Evolutionary conservation across 2,329 filamentous ascomycete species (phyloP), one percentile per base, ranked within the genome.

Genomic region (Fusarium mexicanum): DNA sequence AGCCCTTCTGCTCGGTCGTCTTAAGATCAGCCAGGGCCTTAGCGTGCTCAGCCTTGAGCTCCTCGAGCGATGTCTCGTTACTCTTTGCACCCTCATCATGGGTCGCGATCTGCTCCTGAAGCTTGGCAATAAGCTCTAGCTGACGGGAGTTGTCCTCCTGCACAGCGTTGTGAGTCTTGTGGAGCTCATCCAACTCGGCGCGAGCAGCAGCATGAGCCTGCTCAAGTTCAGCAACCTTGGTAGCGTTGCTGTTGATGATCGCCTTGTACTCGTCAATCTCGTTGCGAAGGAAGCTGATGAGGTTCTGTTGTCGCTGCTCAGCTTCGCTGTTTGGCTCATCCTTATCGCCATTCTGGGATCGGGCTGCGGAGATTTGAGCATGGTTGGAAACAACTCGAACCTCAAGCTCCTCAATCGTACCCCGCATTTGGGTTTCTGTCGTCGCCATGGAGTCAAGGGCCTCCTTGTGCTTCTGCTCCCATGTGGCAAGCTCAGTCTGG

Each of bases 191-290:
- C 17, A 97, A 87, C 77, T 96, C 89, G 53, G 88, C 83, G 77
- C 91, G 89, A 58, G 93, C 89, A 33, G 88, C 87, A 38, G 88
- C 82, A 79, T 97, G 92, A 8, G 92, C 89, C 72, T 91, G 84
- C 81, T 98, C 94, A 20, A 98, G 87, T 73, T 93, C 89, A 7
- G 91, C 87, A 37, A 98, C 91, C 77, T 91, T 93, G 44, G 88
- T 80, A 18, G 91, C 86, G 77, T 95, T 94, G 74, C 86, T 87
- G 72, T 89, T 88, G 76, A 97, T 92, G 43, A 93, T 89, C 8
- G 88, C 85, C 83, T 93, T 95, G 84, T 97, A 95, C 79, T 94
- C 91, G 59, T 95, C 91, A 61, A 98, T 92, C 80, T 97, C 92
- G 67, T 84, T 87, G 71, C 93, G 92, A 47, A 98, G 83, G 50